These are phyloP conservation scores for Boletus vermiculosoides DNA, from an alignment of 768 basidiomycete genomes.

Conservation along the genomic window DNA sequence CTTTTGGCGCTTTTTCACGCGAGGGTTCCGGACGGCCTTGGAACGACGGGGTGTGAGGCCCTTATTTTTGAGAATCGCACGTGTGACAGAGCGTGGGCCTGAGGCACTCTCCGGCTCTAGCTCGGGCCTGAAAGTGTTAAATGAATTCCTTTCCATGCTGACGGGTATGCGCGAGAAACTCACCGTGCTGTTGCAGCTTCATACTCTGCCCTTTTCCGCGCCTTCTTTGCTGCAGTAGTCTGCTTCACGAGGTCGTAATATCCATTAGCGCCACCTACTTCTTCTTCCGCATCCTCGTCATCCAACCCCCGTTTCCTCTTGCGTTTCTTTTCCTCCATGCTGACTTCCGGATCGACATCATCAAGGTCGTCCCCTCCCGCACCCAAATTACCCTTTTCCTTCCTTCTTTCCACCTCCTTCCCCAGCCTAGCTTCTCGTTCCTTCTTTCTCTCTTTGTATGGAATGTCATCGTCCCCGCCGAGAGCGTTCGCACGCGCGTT, in stretches of 20 bases:
- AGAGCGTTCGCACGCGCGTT: constrained; percentile 67
- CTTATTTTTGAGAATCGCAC: constrained; percentile 90
- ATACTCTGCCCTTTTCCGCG: constrained; percentile 78
- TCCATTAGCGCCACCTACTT: constrained; percentile 56
- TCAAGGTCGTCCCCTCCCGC: constrained; percentile 70
- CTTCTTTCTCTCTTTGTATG: constrained; percentile 75
- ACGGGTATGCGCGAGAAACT: constrained; percentile 24
- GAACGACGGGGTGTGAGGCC: constrained; percentile 89
- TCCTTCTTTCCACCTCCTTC: constrained; percentile 41
- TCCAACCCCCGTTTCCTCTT: constrained; percentile 39
- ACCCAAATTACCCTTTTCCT: constrained; percentile 34
- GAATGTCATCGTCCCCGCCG: constrained; percentile 95
- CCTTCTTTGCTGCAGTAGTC: constrained; percentile 67
- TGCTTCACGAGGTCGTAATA: constrained; percentile 92
- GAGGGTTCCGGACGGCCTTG: constrained; percentile 91
- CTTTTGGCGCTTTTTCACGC: constrained; percentile 92
- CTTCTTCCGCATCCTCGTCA: constrained; percentile 42
- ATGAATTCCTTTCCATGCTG: constrained; percentile 5
- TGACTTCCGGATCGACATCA: constrained; percentile 47
- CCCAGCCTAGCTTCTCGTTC: constrained; percentile 55
- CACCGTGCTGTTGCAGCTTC: constrained; percentile 64
- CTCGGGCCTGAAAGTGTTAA: constrained; percentile 27
- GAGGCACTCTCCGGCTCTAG: constrained; percentile 39
- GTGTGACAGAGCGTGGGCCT: constrained; percentile 86
- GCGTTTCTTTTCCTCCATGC: constrained; percentile 35